A percentile compares a stretch with the other conserved stretches of the same genome.
Evolutionary conservation across 306 rosid genomes (phyloP).

Genomic region (Prunus dulcis): DNA sequence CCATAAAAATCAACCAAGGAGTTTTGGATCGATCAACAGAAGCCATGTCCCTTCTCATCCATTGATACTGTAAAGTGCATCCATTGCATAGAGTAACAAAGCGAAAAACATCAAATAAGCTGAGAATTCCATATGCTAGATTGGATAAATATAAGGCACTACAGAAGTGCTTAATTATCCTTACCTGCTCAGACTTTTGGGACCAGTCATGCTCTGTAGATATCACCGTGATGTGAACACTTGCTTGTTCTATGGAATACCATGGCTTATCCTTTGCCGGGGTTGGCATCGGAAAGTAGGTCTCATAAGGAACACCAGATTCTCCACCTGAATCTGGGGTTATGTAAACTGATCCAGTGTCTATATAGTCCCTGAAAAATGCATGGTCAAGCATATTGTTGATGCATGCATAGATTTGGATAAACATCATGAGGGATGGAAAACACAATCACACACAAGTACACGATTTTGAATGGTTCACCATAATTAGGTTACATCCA

Average conservation of each 20-base stretch:
- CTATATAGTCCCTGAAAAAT: slow-evolving; percentile 55
- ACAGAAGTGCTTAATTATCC: neutral
- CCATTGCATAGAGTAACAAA: neutral
- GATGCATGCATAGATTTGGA: too few relatives aligned
- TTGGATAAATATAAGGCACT: neutral
- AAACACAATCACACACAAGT: too few relatives aligned
- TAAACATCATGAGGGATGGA: too few relatives aligned
- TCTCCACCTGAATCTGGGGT: slow-evolving; percentile 93
- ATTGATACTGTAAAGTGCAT: slow-evolving; percentile 43
- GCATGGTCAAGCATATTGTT: neutral
- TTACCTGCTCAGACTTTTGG: slow-evolving; percentile 65
- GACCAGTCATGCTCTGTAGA: slow-evolving; percentile 86
- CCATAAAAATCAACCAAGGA: slow-evolving; percentile 83
- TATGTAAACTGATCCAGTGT: slow-evolving; percentile 52
- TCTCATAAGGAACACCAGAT: slow-evolving; percentile 86
- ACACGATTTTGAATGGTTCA: neutral
- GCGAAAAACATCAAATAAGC: neutral
- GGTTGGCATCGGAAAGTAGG: slow-evolving; percentile 83
- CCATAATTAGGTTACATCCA: too few relatives aligned
- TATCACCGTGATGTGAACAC: slow-evolving; percentile 72
- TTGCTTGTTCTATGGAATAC: slow-evolving; percentile 82
- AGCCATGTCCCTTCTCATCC: slow-evolving; percentile 82
- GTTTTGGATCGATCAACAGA: slow-evolving; percentile 67
- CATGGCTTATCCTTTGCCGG: slow-evolving; percentile 77
- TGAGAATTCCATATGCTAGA: neutral